Evolutionary conservation across 495 filamentous ascomycete species (phyloP).

Genomic region (Xylaria bambusicola): DNA sequence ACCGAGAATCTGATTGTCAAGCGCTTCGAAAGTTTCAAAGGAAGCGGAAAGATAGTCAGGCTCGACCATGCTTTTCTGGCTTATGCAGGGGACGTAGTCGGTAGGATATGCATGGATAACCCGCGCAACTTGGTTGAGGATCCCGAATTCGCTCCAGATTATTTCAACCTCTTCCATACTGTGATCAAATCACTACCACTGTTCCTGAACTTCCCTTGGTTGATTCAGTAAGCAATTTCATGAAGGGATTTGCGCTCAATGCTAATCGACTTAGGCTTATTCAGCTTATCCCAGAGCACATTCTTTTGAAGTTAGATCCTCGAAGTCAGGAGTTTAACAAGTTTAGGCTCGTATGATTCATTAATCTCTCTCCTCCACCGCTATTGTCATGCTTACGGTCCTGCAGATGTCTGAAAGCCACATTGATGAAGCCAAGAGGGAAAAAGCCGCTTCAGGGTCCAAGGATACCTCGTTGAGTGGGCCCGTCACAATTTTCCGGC

Average conservation of each 20-base stretch:
- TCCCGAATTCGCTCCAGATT: neutral
- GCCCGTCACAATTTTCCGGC: constrained; percentile 26
- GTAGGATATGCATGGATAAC: constrained; percentile 22
- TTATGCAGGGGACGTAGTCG: constrained; percentile 26
- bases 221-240: constrained; percentile 15
- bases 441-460: neutral
- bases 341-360: neutral
- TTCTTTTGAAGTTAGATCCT: neutral
- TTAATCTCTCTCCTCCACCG: neutral
- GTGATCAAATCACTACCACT: constrained; percentile 18
- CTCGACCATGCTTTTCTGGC: constrained; percentile 32
- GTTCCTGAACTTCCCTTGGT: constrained; percentile 22
- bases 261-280: neutral
- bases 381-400: constrained; percentile 16
- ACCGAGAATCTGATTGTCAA: neutral
- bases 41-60: constrained; percentile 21
- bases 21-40: neutral
- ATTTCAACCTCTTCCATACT: constrained; percentile 11
- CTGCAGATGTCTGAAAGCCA: constrained; percentile 20
- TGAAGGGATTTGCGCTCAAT: neutral
- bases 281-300: neutral
- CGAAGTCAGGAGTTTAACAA: constrained; percentile 6
- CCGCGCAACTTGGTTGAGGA: constrained; percentile 13
- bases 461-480: constrained; percentile 9
- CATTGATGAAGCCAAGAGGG: constrained; percentile 7